A percentile compares a stretch with the other conserved stretches of the same genome.
Evolutionary conservation across 192 early-diverging fungal species (phyloP).

Genomic region (Spinellus fusiger): DNA sequence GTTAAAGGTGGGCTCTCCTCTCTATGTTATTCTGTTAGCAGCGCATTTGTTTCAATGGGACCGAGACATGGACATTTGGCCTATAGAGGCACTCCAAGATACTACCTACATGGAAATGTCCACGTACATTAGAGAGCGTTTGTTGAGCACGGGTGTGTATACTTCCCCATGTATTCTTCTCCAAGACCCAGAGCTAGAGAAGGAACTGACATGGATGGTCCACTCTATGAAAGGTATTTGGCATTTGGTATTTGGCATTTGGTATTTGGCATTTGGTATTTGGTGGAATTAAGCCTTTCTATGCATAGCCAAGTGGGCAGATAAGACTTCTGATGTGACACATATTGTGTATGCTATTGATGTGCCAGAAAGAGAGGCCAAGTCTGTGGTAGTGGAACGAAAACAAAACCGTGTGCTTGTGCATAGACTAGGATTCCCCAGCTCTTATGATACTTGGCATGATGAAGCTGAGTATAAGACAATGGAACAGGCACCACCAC

Average conservation of each 20-base stretch:
- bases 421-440: slow-evolving; percentile 66
- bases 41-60: slow-evolving; percentile 26
- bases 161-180: slow-evolving; percentile 8
- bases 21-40: slow-evolving; percentile 22
- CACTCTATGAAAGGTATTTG: slow-evolving; percentile 1
- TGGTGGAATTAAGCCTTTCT: no score
- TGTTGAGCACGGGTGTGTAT: slow-evolving; percentile 9
- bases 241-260: background rate
- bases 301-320: slow-evolving; percentile 8
- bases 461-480: slow-evolving; percentile 45
- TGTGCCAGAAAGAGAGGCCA: no score
- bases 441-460: slow-evolving; percentile 52
- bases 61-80: slow-evolving; percentile 24
- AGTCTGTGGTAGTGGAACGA: no score
- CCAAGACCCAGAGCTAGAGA: background rate
- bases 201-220: slow-evolving; percentile 8
- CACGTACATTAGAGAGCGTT: slow-evolving; percentile 6
- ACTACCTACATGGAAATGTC: slow-evolving; percentile 15
- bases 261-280: background rate
- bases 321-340: slow-evolving; percentile 3
- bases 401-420: slow-evolving; percentile 21
- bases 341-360: slow-evolving; percentile 16
- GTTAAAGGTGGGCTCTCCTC: slow-evolving; percentile 2
- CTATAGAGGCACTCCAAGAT: slow-evolving; percentile 23
- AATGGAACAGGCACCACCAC: slow-evolving; percentile 38